Evolutionary conservation across 225 moss, liverwort and hornwort species (phyloP).

Genomic region (Takakia lepidozioides): DNA sequence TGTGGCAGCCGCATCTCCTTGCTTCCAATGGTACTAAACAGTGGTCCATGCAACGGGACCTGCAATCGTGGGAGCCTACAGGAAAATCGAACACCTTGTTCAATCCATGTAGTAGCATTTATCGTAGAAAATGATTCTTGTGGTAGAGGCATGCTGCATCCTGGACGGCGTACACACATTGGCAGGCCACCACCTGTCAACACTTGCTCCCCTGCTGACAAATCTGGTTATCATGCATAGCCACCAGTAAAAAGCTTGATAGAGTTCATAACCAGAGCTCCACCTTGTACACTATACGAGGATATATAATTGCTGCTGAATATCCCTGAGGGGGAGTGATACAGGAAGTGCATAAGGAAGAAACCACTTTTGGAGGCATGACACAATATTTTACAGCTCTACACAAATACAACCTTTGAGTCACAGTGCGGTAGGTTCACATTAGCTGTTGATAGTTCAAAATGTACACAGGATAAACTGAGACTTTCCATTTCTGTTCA

Average conservation of each 20-base stretch:
- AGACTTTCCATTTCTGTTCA: no score
- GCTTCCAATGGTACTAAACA: slow-evolving; percentile 47
- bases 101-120: slow-evolving; percentile 54
- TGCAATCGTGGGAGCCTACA: slow-evolving; percentile 60
- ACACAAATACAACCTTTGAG: no score
- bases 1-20: no score
- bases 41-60: slow-evolving; percentile 33
- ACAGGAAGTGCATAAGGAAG: background rate
- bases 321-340: no score
- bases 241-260: no score
- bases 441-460: no score
- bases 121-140: slow-evolving; percentile 67
- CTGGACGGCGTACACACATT: slow-evolving; percentile 29
- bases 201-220: slow-evolving; percentile 28
- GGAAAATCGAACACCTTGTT: slow-evolving; percentile 52
- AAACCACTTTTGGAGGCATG: no score
- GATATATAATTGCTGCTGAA: no score
- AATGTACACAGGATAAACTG: no score
- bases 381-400: no score
- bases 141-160: slow-evolving; percentile 36
- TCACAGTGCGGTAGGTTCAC: no score
- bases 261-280: background rate
- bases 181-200: slow-evolving; percentile 37
- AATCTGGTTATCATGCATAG: slow-evolving; percentile 14
- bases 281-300: no score